Evolutionary conservation across 257 asterid species (phyloP), one percentile per base, ranked within the genome.

Genomic region (Solanum dulcamara): DNA sequence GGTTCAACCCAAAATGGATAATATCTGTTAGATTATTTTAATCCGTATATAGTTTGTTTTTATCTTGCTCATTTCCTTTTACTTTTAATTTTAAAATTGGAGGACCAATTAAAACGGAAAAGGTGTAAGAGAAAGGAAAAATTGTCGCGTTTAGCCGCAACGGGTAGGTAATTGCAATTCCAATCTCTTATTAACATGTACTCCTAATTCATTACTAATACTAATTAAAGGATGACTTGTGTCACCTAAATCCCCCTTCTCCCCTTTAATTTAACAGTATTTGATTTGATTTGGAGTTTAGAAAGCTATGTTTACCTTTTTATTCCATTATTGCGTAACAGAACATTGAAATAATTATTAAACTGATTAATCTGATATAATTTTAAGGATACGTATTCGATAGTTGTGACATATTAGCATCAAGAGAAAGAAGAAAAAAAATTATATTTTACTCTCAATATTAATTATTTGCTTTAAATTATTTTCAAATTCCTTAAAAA

Each of bases 381-480:
- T 7, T 17, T 62, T 32, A 62, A 62, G 10, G 70, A 62, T 62
- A 2, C 2, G 12, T 62, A 28, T 62, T 62, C 22, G 1, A 62
- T 62, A 28, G 0, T 28, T 62, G 10, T 59, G 22, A 62, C 71
- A 62, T 28, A 26, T 26, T 0, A 6, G 11, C 71, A 57, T 37
- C 40, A 37, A 37, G 40, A 38, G 8, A 6, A 38, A 38, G 6
- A 37, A 37, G 7, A 37, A 4, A 37, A 37, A 37, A 37, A 37
- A 37, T 37, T 7, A 38, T 12, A 11, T 12, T 12, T 11, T 5
- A 11, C 17, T 46, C n/a, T n/a, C n/a, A n/a, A n/a, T n/a, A n/a
- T n/a, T n/a, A n/a, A n/a, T n/a, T n/a, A n/a, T n/a, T n/a, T 46
- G 0, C 0, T 0, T 2, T 46, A 10, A 46, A 46, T 5, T 11